A percentile compares a stretch with the other conserved stretches of the same genome.
Evolutionary conservation across 2,329 filamentous ascomycete genomes (phyloP).

Genomic region (Penicillium paneum): DNA sequence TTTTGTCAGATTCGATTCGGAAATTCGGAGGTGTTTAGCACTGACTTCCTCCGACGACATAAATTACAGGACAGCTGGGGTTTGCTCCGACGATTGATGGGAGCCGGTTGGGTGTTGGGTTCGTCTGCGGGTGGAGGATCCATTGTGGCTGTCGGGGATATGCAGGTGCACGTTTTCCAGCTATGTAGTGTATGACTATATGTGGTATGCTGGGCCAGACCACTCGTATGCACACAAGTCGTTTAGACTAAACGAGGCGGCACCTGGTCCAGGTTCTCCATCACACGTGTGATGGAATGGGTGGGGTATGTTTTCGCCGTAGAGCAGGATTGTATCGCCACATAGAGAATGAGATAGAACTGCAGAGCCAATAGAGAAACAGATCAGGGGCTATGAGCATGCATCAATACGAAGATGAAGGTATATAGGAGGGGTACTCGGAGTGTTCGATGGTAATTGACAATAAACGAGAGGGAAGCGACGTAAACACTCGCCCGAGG

Average conservation of each 20-base stretch:
- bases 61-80: constrained; percentile 36
- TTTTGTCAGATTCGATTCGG: neutral
- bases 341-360: neutral
- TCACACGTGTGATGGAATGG: neutral
- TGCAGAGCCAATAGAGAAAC: neutral
- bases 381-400: neutral
- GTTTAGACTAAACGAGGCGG: neutral
- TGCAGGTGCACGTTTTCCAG: neutral
- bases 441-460: neutral
- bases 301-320: neutral
- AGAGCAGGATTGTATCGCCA: neutral
- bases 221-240: neutral
- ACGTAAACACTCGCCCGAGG: no score
- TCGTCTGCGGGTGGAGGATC: neutral
- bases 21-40: neutral
- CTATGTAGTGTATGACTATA: neutral
- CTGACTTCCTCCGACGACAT: constrained; percentile 38
- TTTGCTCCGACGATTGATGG: constrained; percentile 28
- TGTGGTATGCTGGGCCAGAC: neutral
- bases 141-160: neutral
- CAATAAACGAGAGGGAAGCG: no score
- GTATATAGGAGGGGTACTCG: neutral
- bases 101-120: neutral
- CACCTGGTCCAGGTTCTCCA: neutral
- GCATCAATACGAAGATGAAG: neutral